Evolutionary conservation across 768 basidiomycete genomes (phyloP), one percentile per base, ranked within the genome.

Genomic region (Brasilioporus rufonigricans): DNA sequence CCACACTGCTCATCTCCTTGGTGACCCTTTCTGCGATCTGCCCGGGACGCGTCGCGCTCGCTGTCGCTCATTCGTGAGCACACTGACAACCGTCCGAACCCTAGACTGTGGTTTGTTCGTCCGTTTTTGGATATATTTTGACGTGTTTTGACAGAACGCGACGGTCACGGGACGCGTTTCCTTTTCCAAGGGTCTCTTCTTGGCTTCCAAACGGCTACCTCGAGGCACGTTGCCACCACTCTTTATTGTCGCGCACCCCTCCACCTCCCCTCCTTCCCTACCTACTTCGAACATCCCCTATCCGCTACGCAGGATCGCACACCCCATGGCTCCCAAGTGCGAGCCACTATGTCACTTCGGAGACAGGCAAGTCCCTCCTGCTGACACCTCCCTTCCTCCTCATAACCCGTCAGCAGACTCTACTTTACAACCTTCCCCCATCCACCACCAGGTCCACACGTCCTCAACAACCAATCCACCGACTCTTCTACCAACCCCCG

Each of bases 361-460:
- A 63, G 89, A 91, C 64, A 87, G 90, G 90, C 85, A 62, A 51
- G 74, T 66, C 58, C 50, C 54, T 40, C 52, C 54, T 56, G 48
- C 46, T 35, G 48, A 55, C 29, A 29, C 39, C 39, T 31, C 50
- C 56, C 56, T 50, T 40, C 19, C 38, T 39, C 52, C 38, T 56
- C 35, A 56, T 41, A 47, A 33, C n/a, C 16, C 47, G 8, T 44
- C 35, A 44, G 36, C 71, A 90, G 91, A 71, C 80, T 94, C 40
- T 93, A 85, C 76, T 94, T 93, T 70, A 93, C 92, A 23, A 88
- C 89, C n/a, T 93, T 93, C 65, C 84, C 86, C 23, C 80, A 85
- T 62, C 90, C 91, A 18, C 73, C 83, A 3, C 92, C 92, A 18
- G 71, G 74, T 53, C 81, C 87, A 24, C 77, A 86, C 33, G 60